phyloP scores from a whole-genome alignment of 306 rosid species.

The Trifolium subterraneum region DNA sequence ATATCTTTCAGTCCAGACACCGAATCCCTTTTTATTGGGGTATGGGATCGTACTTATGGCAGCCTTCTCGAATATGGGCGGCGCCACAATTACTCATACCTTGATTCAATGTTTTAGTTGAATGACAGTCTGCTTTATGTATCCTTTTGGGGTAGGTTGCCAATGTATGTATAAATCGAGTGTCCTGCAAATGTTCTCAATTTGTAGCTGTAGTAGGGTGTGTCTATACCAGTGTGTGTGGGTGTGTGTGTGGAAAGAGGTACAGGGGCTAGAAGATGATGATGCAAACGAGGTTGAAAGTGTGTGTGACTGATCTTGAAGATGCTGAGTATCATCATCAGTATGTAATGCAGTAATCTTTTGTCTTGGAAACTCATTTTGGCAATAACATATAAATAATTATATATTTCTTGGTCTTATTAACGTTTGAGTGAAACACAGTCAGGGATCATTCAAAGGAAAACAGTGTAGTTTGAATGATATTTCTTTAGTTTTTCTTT shows the following conservation, averaged over 20 bases:
- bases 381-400: constrained; percentile 28
- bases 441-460: too few relatives aligned
- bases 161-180: constrained; percentile 57
- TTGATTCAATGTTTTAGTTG: constrained; percentile 49
- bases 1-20: constrained; percentile 91
- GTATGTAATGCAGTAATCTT: constrained; percentile 30
- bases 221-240: constrained; percentile 32
- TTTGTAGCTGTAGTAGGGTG: constrained; percentile 32
- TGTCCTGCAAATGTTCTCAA: constrained; percentile 42
- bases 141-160: constrained; percentile 43
- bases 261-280: constrained; percentile 50
- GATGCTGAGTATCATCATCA: constrained; percentile 29
- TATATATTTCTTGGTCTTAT: constrained; percentile 13
- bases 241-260: constrained; percentile 34
- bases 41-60: constrained; percentile 85
- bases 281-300: constrained; percentile 23
- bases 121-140: constrained; percentile 41
- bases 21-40: constrained; percentile 74
- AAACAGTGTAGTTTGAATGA: background rate
- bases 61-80: constrained; percentile 83
- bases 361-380: constrained; percentile 13
- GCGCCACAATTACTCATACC: constrained; percentile 53
- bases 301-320: constrained; percentile 28
- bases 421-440: too few relatives aligned
- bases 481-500: background rate